Evolutionary conservation across 768 basidiomycete genomes (phyloP).

Genomic region (Boletus sp.): DNA sequence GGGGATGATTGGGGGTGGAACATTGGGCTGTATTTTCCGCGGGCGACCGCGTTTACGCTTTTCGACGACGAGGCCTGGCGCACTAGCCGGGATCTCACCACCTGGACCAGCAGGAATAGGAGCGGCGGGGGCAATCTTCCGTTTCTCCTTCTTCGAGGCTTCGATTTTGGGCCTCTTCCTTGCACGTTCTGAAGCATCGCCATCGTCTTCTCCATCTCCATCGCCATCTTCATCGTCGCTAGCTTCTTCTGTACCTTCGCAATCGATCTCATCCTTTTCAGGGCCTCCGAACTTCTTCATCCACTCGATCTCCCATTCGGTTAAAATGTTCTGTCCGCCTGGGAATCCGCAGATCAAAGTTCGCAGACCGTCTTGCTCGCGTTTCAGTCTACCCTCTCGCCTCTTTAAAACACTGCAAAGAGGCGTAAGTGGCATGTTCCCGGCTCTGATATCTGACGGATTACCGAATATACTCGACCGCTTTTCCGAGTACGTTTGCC

Average conservation of each 20-base stretch:
- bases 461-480: slow-evolving; percentile 82
- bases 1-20: slow-evolving; percentile 34
- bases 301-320: slow-evolving; percentile 80
- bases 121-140: slow-evolving; percentile 33
- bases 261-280: slow-evolving; percentile 70
- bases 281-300: slow-evolving; percentile 69
- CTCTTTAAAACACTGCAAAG: slow-evolving; percentile 68
- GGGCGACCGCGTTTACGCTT: slow-evolving; percentile 86
- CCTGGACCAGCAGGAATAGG: slow-evolving; percentile 21
- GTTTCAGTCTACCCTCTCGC: slow-evolving; percentile 65
- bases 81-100: slow-evolving; percentile 28
- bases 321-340: slow-evolving; percentile 66
- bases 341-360: slow-evolving; percentile 68
- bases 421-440: slow-evolving; percentile 3
- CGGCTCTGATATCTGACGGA: slow-evolving; percentile 11
- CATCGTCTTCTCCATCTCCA: slow-evolving; percentile 41
- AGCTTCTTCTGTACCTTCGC: slow-evolving; percentile 37
- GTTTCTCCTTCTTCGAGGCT: slow-evolving; percentile 43
- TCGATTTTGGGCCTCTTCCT: slow-evolving; percentile 62
- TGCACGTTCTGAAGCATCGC: slow-evolving; percentile 43
- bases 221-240: slow-evolving; percentile 45
- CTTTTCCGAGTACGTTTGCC: slow-evolving; percentile 86
- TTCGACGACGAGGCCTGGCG: slow-evolving; percentile 46
- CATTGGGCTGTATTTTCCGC: slow-evolving; percentile 60
- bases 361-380: slow-evolving; percentile 76